Conservation (phyloP, 2,329 filamentous ascomycete genomes). For the Botrytis cinerea region DNA sequence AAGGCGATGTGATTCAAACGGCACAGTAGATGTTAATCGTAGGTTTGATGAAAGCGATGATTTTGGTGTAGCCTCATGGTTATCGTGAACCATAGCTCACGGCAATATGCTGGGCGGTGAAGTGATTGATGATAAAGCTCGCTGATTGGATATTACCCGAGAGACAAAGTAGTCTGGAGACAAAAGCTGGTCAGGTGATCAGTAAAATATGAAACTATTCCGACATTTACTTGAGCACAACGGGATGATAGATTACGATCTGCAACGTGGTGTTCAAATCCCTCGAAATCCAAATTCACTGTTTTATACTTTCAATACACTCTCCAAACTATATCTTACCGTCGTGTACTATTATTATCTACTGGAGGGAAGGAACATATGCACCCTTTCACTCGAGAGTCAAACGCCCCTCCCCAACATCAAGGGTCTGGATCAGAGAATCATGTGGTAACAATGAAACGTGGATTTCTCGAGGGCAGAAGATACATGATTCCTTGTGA, state of each 20-base stretch:
- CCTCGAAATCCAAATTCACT: neutral
- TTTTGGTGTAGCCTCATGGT: neutral
- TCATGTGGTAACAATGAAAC: neutral
- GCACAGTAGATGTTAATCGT: neutral
- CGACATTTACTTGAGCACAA: neutral
- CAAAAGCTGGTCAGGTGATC: neutral
- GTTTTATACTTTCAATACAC: neutral
- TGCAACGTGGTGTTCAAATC: neutral
- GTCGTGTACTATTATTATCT: neutral
- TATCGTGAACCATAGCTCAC: neutral
- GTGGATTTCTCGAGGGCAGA: neutral
- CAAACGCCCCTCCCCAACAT: neutral
- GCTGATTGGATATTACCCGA: slow-evolving; percentile 15
- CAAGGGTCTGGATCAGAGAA: neutral
- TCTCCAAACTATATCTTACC: neutral
- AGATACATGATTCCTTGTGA: neutral
- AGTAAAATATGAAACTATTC: neutral
- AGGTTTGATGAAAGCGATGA: neutral
- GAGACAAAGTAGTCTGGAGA: no score
- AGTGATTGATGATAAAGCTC: neutral
- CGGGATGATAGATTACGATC: neutral
- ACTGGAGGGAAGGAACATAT: neutral
- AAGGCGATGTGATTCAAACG: neutral
- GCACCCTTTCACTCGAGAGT: neutral
- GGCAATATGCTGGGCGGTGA: slow-evolving; percentile 1